Evolutionary conservation across 2,329 filamentous ascomycete species (phyloP).

Genomic region (Calonectria crousiana): DNA sequence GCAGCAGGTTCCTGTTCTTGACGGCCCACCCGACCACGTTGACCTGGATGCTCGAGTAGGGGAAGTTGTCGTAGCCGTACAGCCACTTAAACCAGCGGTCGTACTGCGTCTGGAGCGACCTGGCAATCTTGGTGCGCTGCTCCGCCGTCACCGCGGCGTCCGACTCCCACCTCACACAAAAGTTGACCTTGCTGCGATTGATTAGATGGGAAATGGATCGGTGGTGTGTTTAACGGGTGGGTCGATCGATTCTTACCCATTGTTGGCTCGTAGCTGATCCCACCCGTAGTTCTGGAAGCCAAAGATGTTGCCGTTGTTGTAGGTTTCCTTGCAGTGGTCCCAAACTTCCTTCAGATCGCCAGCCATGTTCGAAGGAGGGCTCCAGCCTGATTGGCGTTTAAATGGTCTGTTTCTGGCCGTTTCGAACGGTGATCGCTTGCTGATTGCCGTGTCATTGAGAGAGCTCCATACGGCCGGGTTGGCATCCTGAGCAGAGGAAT

Average conservation of each 20-base stretch:
- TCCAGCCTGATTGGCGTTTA: slow-evolving; percentile 47
- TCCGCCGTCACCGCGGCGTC: slow-evolving; percentile 50
- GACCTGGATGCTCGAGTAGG: slow-evolving; percentile 53
- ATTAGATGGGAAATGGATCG: background rate
- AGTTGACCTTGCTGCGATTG: slow-evolving; percentile 30
- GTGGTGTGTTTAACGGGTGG: too few relatives aligned
- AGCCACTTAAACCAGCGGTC: slow-evolving; percentile 57
- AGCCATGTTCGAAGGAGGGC: slow-evolving; percentile 42
- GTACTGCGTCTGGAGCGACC: slow-evolving; percentile 50
- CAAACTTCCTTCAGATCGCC: slow-evolving; percentile 46
- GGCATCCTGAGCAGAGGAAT: slow-evolving; percentile 34
- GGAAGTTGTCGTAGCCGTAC: slow-evolving; percentile 58
- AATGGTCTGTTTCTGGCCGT: slow-evolving; percentile 39
- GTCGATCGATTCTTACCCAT: slow-evolving; percentile 43
- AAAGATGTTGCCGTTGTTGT: slow-evolving; percentile 37
- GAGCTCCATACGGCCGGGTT: slow-evolving; percentile 45
- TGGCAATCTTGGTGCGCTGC: slow-evolving; percentile 52
- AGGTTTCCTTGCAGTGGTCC: slow-evolving; percentile 46
- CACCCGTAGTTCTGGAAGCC: slow-evolving; percentile 51
- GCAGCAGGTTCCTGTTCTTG: slow-evolving; percentile 50
- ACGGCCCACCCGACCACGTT: slow-evolving; percentile 59
- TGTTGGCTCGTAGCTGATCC: slow-evolving; percentile 48
- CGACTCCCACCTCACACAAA: slow-evolving; percentile 60
- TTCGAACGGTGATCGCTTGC: slow-evolving; percentile 24
- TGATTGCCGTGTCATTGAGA: slow-evolving; percentile 27